A percentile compares a stretch with the other conserved stretches of the same genome.
Conservation (phyloP, 2,329 filamentous ascomycete species). For the Talaromyces sp. region DNA sequence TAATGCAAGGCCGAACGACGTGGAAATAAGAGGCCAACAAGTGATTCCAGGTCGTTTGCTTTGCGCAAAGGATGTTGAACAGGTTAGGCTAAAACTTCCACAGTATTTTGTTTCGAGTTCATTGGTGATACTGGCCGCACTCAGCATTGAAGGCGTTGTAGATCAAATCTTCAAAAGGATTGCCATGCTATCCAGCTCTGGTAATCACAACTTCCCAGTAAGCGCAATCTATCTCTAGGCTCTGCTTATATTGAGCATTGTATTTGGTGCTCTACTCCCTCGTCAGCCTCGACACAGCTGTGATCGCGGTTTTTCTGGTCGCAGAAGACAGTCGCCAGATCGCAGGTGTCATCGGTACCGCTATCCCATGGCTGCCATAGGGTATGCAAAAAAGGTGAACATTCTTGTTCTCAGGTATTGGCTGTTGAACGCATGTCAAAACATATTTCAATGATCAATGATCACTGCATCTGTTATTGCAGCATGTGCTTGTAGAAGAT, state of each 20-base stretch:
- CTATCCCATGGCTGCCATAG: no score
- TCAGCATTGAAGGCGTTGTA: neutral
- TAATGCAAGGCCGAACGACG: neutral
- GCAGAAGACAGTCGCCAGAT: no score
- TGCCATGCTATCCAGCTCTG: neutral
- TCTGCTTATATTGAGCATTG: neutral
- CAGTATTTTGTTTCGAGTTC: no score
- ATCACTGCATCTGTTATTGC: no score
- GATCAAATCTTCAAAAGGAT: neutral
- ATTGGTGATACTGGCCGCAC: neutral
- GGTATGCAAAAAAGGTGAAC: no score
- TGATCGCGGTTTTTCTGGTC: no score
- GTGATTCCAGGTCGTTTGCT: neutral
- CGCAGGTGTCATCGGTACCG: no score
- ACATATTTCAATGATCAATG: no score
- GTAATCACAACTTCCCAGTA: neutral
- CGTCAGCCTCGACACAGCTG: neutral
- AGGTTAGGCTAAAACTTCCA: neutral
- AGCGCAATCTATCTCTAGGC: neutral
- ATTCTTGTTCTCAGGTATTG: no score
- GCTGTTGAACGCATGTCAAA: no score
- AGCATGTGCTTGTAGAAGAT: no score
- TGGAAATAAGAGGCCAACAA: neutral
- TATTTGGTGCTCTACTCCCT: neutral
- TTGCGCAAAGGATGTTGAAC: neutral